Conservation (phyloP, 2,329 filamentous ascomycete species). For the Cytospora paraplurivora region DNA sequence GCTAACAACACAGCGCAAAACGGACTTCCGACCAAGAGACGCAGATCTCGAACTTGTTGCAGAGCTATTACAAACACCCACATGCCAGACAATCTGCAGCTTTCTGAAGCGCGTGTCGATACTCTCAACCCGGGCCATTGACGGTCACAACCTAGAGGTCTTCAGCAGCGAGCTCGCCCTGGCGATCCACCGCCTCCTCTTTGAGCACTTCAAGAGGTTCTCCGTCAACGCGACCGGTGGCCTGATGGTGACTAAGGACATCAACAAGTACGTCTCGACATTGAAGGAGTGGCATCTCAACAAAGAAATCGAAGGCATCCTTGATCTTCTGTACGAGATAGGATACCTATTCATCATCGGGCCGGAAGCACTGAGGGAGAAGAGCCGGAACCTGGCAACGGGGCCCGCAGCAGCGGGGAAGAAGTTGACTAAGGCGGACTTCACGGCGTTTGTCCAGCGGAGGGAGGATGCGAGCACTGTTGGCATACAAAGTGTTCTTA, state of each 20-base stretch:
- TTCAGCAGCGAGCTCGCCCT: conserved; percentile 84
- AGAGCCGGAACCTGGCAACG: conserved; percentile 60
- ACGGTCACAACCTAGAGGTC: conserved; percentile 79
- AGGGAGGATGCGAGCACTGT: conserved; percentile 81
- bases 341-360: conserved; percentile 95
- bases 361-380: conserved; percentile 72
- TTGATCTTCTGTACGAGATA: conserved; percentile 90
- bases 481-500: conserved; percentile 81
- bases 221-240: conserved; percentile 90
- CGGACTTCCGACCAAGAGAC: conserved; percentile 87
- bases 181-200: conserved; percentile 73
- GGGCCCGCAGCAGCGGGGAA: conserved; percentile 47
- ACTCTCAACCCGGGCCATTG: conserved; percentile 68
- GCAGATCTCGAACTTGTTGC: conserved; percentile 63
- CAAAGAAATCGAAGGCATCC: conserved; percentile 66
- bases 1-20: conserved; percentile 78
- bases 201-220: conserved; percentile 95
- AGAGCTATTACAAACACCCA: conserved; percentile 81
- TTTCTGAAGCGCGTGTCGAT: conserved; percentile 73
- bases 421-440: conserved; percentile 66
- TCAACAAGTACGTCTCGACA: conserved; percentile 87
- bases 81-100: conserved; percentile 77
- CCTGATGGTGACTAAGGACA: conserved; percentile 93
- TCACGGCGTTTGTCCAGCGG: conserved; percentile 81
- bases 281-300: conserved; percentile 79